These are phyloP conservation scores for Sphagnum contortum DNA, from an alignment of 225 moss, liverwort and hornwort genomes.

Conservation along the genomic window DNA sequence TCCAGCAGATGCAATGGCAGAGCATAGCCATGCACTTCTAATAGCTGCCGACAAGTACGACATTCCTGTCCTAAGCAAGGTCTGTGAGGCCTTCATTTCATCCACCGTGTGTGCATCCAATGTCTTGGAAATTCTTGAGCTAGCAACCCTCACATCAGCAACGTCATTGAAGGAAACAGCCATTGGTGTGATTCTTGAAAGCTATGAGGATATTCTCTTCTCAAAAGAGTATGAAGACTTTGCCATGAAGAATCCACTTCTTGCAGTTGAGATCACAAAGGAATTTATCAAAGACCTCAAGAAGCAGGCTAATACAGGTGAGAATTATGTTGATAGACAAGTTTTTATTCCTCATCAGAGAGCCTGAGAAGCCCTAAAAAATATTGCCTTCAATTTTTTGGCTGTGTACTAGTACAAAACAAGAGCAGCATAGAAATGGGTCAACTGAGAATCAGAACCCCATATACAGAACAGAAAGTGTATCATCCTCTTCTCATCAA, in stretches of 20 bases:
- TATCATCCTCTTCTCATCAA: too few relatives aligned
- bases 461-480: too few relatives aligned
- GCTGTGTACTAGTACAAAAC: too few relatives aligned
- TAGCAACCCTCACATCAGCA: slow-evolving; percentile 89
- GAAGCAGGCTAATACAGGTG: slow-evolving; percentile 17
- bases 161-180: slow-evolving; percentile 74
- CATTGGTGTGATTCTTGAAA: slow-evolving; percentile 69
- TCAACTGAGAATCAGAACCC: too few relatives aligned
- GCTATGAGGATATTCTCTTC: slow-evolving; percentile 76
- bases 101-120: slow-evolving; percentile 62
- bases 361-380: too few relatives aligned
- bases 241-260: slow-evolving; percentile 82
- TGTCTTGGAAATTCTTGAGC: slow-evolving; percentile 71
- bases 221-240: slow-evolving; percentile 92
- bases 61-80: slow-evolving; percentile 86
- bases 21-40: slow-evolving; percentile 78
- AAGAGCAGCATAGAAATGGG: too few relatives aligned
- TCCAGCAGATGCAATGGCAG: slow-evolving; percentile 72
- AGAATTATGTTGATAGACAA: too few relatives aligned
- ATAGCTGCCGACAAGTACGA: slow-evolving; percentile 93
- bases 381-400: too few relatives aligned
- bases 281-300: slow-evolving; percentile 66
- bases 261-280: slow-evolving; percentile 87
- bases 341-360: too few relatives aligned
- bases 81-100: slow-evolving; percentile 82